A percentile compares a stretch with the other conserved stretches of the same genome.
phyloP scores from a whole-genome alignment of 768 basidiomycete species.

The Lactarius hatsudake region DNA sequence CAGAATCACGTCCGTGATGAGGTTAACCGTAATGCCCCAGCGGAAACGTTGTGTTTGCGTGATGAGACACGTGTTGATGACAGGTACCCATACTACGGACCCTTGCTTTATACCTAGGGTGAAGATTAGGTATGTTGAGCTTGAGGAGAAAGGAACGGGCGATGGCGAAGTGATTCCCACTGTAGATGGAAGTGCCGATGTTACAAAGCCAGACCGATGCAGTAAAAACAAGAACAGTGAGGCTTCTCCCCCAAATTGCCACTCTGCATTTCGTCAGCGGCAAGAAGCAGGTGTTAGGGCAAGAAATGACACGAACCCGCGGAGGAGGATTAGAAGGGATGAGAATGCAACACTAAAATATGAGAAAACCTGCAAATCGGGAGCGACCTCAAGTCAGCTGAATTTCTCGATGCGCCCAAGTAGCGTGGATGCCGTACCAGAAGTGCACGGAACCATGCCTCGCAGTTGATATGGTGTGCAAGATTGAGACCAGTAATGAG shows the following conservation, averaged over 20 bases:
- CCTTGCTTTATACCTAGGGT: neutral
- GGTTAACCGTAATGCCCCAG: constrained; percentile 6
- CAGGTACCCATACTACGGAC: neutral
- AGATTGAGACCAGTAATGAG: constrained; percentile 8
- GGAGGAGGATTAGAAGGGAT: constrained; percentile 12
- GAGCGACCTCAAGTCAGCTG: neutral
- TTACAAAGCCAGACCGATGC: constrained; percentile 3
- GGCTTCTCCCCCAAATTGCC: constrained; percentile 11
- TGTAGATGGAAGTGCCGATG: neutral
- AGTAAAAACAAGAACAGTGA: neutral
- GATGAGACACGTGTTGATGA: neutral
- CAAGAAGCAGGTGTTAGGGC: neutral
- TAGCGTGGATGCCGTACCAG: neutral
- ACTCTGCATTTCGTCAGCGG: neutral
- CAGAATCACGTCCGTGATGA: neutral
- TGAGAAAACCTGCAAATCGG: neutral
- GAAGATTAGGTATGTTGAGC: neutral
- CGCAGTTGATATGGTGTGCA: neutral
- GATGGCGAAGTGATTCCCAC: neutral
- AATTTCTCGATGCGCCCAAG: neutral
- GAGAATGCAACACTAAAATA: constrained; percentile 8
- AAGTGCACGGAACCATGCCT: constrained; percentile 2
- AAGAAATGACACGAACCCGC: constrained; percentile 3
- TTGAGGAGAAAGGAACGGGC: neutral
- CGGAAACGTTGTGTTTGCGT: neutral